phyloP scores from a whole-genome alignment of 768 basidiomycete species.

The Neoboletus subvelutipes region DNA sequence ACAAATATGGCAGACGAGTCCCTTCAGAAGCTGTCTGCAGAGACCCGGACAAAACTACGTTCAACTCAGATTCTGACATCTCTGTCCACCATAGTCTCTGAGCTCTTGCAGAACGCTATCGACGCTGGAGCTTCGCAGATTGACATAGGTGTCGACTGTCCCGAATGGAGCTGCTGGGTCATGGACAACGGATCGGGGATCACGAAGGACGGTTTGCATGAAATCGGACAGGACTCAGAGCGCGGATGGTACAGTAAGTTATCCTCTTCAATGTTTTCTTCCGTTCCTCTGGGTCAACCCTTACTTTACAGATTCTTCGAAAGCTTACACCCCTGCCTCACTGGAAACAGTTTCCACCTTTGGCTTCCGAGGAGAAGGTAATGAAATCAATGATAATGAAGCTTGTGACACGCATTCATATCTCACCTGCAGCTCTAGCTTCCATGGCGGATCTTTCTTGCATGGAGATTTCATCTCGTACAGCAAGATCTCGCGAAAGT shows the following conservation, averaged over 20 bases:
- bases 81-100: constrained; percentile 73
- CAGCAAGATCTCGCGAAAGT: constrained; percentile 55
- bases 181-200: constrained; percentile 86
- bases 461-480: constrained; percentile 82
- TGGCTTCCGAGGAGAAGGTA: constrained; percentile 95
- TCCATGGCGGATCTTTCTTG: constrained; percentile 79
- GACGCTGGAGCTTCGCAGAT: constrained; percentile 75
- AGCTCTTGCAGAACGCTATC: constrained; percentile 87
- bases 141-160: constrained; percentile 70
- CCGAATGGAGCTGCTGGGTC: constrained; percentile 82
- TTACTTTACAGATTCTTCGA: constrained; percentile 61
- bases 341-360: constrained; percentile 62
- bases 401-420: constrained; percentile 8
- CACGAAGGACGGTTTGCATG: constrained; percentile 51
- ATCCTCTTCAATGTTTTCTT: not conserved
- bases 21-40: constrained; percentile 46
- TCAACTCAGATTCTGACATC: constrained; percentile 86
- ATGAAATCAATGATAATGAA: not conserved
- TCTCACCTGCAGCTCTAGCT: constrained; percentile 60
- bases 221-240: constrained; percentile 51
- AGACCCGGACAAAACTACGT: constrained; percentile 71
- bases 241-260: constrained; percentile 67
- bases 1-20: constrained; percentile 21
- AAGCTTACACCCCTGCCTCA: constrained; percentile 53
- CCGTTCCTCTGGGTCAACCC: not conserved